Evolutionary conservation across 2,329 filamentous ascomycete genomes (phyloP), one percentile per base, ranked within the genome.

Genomic region (Macrophomina pseudophaseolina): DNA sequence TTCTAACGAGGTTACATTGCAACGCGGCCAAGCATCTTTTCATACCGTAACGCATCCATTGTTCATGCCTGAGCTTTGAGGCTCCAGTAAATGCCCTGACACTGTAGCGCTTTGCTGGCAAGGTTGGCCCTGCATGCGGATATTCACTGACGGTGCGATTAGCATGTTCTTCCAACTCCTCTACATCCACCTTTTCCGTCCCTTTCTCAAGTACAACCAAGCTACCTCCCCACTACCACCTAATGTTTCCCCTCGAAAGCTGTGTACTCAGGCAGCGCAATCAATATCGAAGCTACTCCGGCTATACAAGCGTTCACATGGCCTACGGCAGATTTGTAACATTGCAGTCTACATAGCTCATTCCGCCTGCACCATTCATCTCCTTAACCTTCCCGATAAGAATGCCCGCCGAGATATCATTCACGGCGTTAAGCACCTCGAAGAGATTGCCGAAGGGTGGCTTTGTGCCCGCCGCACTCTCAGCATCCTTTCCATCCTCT

Each of bases 151-250:
- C 78, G 78, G 67, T 30, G 79, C 52, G 16, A 4, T 16, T 28
- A 97, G 94, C 81, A 98, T 98, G 94, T 97, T 98, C 80, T 97
- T 94, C 78, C 94, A 98, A 74, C 85, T 98, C 0, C 88, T 97
- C 54, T 97, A 96, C 75, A 97, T 98, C 68, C 94, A 98, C 74
- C 88, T 98, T 4, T 98, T 97, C 82, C 89, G 94, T 5, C 94
- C 95, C 0, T 98, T 98, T 75, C 85, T 98, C 60, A 97, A 95
- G 77, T 98, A 97, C 75, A 90, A 88, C 3, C 92, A 91, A 58
- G 82, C 87, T 6, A 90, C 89, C 1, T 97, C 94, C 0, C 94
- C 93, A 0, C 85, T 97, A 1, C 94, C 94, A 3, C 81, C 88
- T 1, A 93, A 97, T 72, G 91, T 97, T 18, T 97, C 94, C 7